Percentiles rank a stretch among this genome's conserved stretches.
phyloP scores from a whole-genome alignment of 2,329 filamentous ascomycete genomes.

The Alternaria panax region DNA sequence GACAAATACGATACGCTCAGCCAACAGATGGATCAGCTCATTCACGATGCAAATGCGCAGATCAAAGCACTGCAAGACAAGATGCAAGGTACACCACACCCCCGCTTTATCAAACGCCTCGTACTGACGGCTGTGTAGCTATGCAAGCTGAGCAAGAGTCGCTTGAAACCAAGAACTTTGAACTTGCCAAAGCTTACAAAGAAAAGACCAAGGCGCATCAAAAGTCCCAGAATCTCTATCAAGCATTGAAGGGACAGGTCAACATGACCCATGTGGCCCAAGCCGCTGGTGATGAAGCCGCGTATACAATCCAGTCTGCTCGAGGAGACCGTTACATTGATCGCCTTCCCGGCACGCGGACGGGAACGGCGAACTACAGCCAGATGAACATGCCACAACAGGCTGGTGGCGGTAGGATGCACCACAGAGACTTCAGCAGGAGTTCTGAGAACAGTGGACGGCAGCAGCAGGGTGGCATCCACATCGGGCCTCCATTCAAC shows the following conservation, averaged over 20 bases:
- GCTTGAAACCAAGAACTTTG: conserved; percentile 74
- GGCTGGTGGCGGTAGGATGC: conserved; percentile 17
- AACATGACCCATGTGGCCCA: conserved; percentile 62
- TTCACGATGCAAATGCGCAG: conserved; percentile 77
- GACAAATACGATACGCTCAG: conserved; percentile 74
- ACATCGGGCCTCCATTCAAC: conserved; percentile 28
- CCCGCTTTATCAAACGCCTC: background rate
- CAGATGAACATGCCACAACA: conserved; percentile 28
- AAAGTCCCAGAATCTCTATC: conserved; percentile 70
- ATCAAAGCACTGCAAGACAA: conserved; percentile 72
- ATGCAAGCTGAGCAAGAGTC: conserved; percentile 69
- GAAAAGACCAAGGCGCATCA: conserved; percentile 75
- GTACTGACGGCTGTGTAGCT: conserved; percentile 45
- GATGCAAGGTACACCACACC: conserved; percentile 61
- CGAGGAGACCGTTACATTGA: conserved; percentile 42
- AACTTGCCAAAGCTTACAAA: conserved; percentile 69
- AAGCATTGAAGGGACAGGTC: conserved; percentile 63
- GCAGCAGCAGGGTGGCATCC: conserved; percentile 29
- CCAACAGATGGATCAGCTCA: conserved; percentile 73
- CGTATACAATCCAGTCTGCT: conserved; percentile 37
- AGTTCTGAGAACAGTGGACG: conserved; percentile 36
- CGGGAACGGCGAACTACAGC: conserved; percentile 31
- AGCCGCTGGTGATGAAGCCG: conserved; percentile 60
- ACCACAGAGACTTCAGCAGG: conserved; percentile 31
- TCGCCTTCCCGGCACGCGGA: conserved; percentile 39